Base-by-base conservation (phyloP, 75 land plant species). In the Cupressus sempervirens region DNA sequence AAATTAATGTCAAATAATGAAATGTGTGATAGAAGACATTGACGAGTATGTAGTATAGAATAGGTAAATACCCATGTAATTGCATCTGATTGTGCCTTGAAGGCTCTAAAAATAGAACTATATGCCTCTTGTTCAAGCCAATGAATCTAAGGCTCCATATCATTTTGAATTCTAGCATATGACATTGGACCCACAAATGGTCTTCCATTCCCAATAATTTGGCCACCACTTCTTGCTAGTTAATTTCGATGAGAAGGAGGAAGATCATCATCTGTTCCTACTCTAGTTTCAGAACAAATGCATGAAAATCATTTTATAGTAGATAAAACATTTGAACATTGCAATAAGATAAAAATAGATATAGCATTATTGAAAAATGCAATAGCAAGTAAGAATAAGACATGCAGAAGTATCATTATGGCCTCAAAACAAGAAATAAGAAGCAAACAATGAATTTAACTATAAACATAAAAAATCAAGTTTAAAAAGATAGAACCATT, bases 121-220 rank as follows among this genome's bases (percentile, higher is more conserved):
- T 97, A 97, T 68, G 99, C 99, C 80, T 97, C 99, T 83, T 93
- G 91, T 86, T 97, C 99, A 76, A 97, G 90, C 83, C 85, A 86
- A 48, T 90, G 96, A 54, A 93, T 91, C 84, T 90, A 84, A 15
- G 88, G 83, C 74, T 89, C 89, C 91, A 91, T 91, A 50, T 91
- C 91, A 86, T 82, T 87, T 65, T 88, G 79, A 82, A 84, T 82
- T 58, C 94, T 88, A 4, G 87, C 34, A 74, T 89, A 91, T 46
- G 91, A 88, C 29, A 35, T 15, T 41, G 36, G 79, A 46, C 84
- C 80, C 7, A 45, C 82, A 80, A 80, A 84, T 16, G 85, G 26
- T 76, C 90, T 92, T 40, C 93, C 93, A 84, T 92, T 91, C 26
- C 89, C 89, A 81, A 86, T 84, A n/a, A 86, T 32, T 30, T 89